Evolutionary conservation across 164 flowering plant species (phyloP), one percentile per base, ranked within the genome.

Genomic region (Litsea cubeba): DNA sequence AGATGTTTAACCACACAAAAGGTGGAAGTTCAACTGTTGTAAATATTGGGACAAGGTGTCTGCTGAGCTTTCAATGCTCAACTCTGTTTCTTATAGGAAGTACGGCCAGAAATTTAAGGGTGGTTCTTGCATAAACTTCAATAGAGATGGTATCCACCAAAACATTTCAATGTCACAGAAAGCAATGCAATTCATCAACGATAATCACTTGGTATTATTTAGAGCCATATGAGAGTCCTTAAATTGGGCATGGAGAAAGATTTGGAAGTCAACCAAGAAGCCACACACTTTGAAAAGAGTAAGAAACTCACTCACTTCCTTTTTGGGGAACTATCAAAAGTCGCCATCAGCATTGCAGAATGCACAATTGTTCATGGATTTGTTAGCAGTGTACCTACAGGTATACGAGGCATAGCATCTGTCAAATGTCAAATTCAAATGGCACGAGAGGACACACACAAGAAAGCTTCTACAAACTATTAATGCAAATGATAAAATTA

Each of bases 331-430:
- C 98, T 76, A 95, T 79, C 88, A 93, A 83, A 93, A 95, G 79
- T 95, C 99, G 26, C 99, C 99, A 86, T 95, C 98, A 66, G 98
- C 99, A 83, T 87, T 93, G 87, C 98, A 95, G 79, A 93, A 91
- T 35, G 99, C 97, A 79, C 88, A 88, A 67, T 85, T 81, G 8
- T 88, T 89, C 99, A 95, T 95, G 32, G 93, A 87, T 79, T 83
- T 89, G 83, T 91, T 93, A n/a, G 99, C 99, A 62, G 93, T 67
- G 68, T 91, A 93, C 99, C 97, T 95, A 76, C 66, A 85, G 2
- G 71, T 32, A 57, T 76, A 65, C n/a, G 74, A 49, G 51, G 51
- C 46, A 20, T 62, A 65, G n/a, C 72, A 66, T 15, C 11, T 18
- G 51, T 35, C 71, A 35, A n/a, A 35, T n/a, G 20, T 54, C 60